Conservation (phyloP, 257 asterid species). For the Solanum appendiculatum region DNA sequence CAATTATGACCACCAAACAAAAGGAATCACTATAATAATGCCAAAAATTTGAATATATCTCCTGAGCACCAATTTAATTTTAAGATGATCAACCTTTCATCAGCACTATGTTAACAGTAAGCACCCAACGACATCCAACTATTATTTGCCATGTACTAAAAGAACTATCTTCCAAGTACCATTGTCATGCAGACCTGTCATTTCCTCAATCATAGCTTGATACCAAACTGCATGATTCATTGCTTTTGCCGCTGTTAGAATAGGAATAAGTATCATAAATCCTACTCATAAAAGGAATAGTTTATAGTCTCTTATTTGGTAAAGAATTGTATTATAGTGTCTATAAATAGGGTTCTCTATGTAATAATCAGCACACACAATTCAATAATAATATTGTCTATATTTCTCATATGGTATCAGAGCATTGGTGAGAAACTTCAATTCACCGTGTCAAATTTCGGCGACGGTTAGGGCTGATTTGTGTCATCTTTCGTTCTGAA, state of each 20-base stretch:
- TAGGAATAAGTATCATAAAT: too few species aligned
- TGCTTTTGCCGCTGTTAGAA: background rate
- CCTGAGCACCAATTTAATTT: background rate
- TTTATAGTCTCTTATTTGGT: too few species aligned
- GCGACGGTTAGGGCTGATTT: too few species aligned
- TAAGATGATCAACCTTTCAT: background rate
- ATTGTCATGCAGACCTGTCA: background rate
- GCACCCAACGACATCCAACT: background rate
- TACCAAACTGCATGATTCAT: background rate
- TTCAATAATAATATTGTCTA: too few species aligned
- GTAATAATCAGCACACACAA: too few species aligned
- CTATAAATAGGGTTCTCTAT: too few species aligned
- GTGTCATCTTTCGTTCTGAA: too few species aligned
- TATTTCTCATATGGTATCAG: too few species aligned
- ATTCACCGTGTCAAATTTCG: too few species aligned
- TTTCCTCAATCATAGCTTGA: background rate
- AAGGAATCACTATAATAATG: background rate
- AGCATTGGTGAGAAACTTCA: too few species aligned
- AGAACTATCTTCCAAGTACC: background rate
- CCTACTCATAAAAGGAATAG: too few species aligned
- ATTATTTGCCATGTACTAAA: background rate
- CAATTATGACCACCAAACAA: background rate
- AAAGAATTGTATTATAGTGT: too few species aligned
- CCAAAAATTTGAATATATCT: background rate
- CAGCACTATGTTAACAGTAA: background rate